A percentile compares a stretch with the other conserved stretches of the same genome.
These are phyloP conservation scores for Phytopythium aichiense DNA, from an alignment of 352 stramenopile genomes.

Conservation along the genomic window DNA sequence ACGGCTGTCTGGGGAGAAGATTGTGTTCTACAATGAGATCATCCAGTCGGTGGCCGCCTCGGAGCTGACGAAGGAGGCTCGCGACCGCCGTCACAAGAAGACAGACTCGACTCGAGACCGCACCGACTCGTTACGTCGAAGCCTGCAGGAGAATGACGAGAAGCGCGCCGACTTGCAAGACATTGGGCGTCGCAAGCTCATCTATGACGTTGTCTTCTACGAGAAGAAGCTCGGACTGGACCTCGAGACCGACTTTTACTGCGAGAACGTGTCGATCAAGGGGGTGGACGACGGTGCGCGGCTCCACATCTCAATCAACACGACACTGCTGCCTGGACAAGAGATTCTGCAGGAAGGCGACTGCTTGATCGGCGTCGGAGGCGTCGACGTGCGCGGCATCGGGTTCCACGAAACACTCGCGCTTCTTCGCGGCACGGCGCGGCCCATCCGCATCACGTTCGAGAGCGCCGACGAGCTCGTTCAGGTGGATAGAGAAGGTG, in stretches of 20 bases:
- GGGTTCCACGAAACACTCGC: constrained; percentile 83
- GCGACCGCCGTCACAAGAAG: constrained; percentile 41
- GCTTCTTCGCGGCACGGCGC: constrained; percentile 64
- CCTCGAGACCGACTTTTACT: constrained; percentile 89
- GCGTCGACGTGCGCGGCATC: constrained; percentile 79
- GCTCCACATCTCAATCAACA: constrained; percentile 57
- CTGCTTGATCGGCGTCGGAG: constrained; percentile 64
- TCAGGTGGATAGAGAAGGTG: constrained; percentile 11
- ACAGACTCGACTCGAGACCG: constrained; percentile 62
- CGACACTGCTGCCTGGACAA: constrained; percentile 44
- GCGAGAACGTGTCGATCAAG: constrained; percentile 85
- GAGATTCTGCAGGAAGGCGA: constrained; percentile 77
- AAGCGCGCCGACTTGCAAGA: constrained; percentile 18
- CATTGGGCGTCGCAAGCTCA: constrained; percentile 41
- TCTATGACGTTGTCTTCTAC: constrained; percentile 81
- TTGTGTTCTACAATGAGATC: constrained; percentile 88
- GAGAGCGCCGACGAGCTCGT: constrained; percentile 75
- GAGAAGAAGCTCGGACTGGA: constrained; percentile 82
- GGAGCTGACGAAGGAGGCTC: constrained; percentile 74
- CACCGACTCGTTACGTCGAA: constrained; percentile 62
- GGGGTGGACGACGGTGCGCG: constrained; percentile 47
- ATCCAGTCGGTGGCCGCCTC: constrained; percentile 68
- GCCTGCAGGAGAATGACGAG: constrained; percentile 64
- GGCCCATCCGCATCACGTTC: constrained; percentile 76
- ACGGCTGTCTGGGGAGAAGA: constrained; percentile 75